These are phyloP conservation scores for Sclerotinia spermophila DNA, from an alignment of 2,329 filamentous ascomycete genomes.

Conservation along the genomic window DNA sequence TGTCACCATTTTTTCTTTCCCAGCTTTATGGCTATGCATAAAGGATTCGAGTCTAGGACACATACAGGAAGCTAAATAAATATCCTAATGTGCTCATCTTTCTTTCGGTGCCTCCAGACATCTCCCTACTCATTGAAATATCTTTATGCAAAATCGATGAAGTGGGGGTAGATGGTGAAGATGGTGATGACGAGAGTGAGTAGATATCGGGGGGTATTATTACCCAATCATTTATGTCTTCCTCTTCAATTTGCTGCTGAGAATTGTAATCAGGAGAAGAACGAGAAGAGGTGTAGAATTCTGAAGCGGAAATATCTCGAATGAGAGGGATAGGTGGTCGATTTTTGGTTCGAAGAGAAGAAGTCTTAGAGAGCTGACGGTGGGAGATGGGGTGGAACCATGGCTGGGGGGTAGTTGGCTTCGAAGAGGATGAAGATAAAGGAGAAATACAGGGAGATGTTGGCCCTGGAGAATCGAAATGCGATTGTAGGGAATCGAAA, in stretches of 20 bases:
- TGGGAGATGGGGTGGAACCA: neutral
- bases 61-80: conserved; percentile 5
- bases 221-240: conserved; percentile 1
- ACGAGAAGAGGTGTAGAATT: neutral
- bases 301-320: neutral
- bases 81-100: neutral
- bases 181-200: neutral
- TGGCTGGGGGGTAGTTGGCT: neutral
- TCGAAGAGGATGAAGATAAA: neutral
- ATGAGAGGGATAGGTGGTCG: neutral
- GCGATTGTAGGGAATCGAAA: neutral
- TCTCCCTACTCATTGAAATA: no score
- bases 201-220: neutral
- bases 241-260: neutral
- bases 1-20: neutral
- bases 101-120: neutral
- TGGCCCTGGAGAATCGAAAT: neutral
- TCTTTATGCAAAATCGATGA: neutral
- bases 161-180: neutral
- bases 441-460: neutral
- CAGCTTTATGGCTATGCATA: neutral
- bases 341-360: neutral
- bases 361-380: neutral
- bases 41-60: no score
- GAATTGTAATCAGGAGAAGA: neutral